These are phyloP conservation scores for Galerina sulciceps DNA, from an alignment of 768 basidiomycete genomes.

Conservation along the genomic window DNA sequence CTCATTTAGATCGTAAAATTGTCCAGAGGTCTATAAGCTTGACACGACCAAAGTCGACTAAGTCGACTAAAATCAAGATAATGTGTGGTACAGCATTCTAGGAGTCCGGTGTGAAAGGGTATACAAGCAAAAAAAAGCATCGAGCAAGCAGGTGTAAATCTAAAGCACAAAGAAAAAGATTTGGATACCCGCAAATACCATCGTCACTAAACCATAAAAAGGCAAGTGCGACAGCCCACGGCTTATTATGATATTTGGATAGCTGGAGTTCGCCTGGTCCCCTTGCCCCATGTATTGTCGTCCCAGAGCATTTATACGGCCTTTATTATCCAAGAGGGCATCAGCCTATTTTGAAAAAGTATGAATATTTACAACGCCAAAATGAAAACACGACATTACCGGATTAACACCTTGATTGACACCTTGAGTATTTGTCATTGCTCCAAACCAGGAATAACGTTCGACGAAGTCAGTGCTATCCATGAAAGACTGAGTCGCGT, in stretches of 20 bases:
- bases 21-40: no score
- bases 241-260: background rate
- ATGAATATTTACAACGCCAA: background rate
- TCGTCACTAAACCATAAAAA: background rate
- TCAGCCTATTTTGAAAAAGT: constrained; percentile 37
- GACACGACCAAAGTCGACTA: no score
- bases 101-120: no score
- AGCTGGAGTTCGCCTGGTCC: background rate
- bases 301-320: constrained; percentile 52
- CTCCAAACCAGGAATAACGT: constrained; percentile 66
- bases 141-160: background rate
- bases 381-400: constrained; percentile 29
- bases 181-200: background rate
- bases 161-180: background rate
- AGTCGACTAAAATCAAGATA: no score
- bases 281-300: constrained; percentile 44
- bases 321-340: constrained; percentile 44
- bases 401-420: constrained; percentile 55
- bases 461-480: constrained; percentile 56
- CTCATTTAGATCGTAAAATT: no score
- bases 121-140: background rate
- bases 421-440: constrained; percentile 51
- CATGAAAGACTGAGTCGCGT: constrained; percentile 57
- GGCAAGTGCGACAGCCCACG: background rate
- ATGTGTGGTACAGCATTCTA: no score